Conservation (phyloP, 1,284 basidiomycete species). For the Apiotrichum sp. region DNA sequence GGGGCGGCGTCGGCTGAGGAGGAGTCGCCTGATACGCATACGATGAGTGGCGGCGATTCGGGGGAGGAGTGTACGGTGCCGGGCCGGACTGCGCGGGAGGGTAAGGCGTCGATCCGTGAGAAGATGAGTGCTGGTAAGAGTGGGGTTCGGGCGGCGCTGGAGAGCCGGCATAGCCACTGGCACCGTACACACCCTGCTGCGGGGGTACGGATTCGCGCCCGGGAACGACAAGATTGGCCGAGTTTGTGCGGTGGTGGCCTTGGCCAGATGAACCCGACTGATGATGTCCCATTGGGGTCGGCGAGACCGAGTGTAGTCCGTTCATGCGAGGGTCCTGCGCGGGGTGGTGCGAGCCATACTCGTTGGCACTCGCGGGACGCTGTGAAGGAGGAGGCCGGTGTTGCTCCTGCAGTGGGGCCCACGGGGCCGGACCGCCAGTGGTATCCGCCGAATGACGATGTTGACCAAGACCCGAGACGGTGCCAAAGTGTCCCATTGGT, state of each 20-base stretch:
- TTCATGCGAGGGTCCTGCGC: not conserved
- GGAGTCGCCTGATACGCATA: not conserved
- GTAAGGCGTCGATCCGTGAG: not conserved
- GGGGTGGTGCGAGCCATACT: not conserved
- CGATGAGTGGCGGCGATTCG: not conserved
- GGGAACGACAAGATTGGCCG: constrained; percentile 2
- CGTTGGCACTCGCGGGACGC: constrained; percentile 4
- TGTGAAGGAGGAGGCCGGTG: constrained; percentile 18
- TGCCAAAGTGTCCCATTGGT: not conserved
- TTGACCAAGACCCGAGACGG: too few species aligned
- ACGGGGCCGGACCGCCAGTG: constrained; percentile 18
- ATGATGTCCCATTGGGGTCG: not conserved
- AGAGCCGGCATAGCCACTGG: not conserved
- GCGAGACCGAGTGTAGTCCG: not conserved
- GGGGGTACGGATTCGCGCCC: not conserved
- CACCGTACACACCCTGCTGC: not conserved
- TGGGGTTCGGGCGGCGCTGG: not conserved
- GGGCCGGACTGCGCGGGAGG: not conserved
- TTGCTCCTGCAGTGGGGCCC: constrained; percentile 32
- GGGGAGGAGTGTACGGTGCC: not conserved
- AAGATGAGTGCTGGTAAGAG: not conserved
- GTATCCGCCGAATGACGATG: constrained; percentile 36
- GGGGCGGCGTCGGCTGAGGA: not conserved
- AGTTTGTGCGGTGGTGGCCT: constrained; percentile 5
- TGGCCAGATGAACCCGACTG: not conserved